Base-by-base conservation (phyloP, 768 basidiomycete genomes). In the Amanita inopinata region DNA sequence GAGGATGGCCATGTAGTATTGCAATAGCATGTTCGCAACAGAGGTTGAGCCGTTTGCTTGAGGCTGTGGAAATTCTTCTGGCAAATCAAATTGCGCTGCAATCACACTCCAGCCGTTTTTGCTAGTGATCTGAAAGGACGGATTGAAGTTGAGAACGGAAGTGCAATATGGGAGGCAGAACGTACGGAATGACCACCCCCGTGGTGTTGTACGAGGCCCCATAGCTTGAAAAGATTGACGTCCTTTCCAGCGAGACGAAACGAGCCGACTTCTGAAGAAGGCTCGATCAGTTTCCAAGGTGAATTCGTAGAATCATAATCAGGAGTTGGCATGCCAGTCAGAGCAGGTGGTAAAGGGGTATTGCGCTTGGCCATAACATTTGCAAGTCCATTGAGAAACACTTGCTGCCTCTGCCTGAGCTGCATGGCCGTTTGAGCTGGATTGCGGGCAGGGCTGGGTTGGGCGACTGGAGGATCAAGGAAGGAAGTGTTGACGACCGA, bases 211-310 rank as follows among this genome's bases (percentile, higher is more conserved):
- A 84, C 80, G 31, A 74, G 47, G 9, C 66, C 67, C 78, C 81
- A 89, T 7, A 90, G 61, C 53, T 70, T 82, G 59, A 82, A 79
- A n/a, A 90, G 58, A 55, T 84, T 80, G 33, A 90, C 61, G 51
- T 88, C 84, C 56, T 73, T 81, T 12, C 82, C 83, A 2, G 77
- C 81, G 14, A 90, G 54, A 36, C 76, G 74, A 57, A 89, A 68
- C 30, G 70, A 61, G 23, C 88, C 87, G 8, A 70, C 50, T 48
- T 83, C 82, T 43, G 65, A 54, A 8, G 77, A 73, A 19, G 73
- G 65, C 46, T 88, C 83, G 46, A 90, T 62, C 40, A 63, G 61
- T 53, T 76, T 75, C 79, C 81, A 89, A 15, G 63, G 70, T 1
- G 85, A 78, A 32, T 63, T 69, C 33, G 56, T 58, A 19, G 74